Percentiles rank a stretch among this genome's conserved stretches.
Conservation (phyloP, 108 stramenopile species). For the Skeletonema tropicum region DNA sequence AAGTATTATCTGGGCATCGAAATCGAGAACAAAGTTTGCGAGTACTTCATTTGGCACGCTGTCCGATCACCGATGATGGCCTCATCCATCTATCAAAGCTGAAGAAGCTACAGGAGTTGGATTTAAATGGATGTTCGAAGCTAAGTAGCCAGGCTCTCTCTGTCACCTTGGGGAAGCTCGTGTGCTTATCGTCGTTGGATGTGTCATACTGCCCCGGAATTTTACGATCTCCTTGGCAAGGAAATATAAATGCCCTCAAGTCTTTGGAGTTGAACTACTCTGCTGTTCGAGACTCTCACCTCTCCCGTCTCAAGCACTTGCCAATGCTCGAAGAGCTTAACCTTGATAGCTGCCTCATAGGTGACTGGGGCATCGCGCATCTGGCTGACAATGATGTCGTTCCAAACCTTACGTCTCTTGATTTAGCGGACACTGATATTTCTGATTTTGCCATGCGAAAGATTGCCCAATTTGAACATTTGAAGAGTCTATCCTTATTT, state of each 20-base stretch:
- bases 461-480: constrained; percentile 72
- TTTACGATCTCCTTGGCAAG: constrained; percentile 84
- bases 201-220: constrained; percentile 73
- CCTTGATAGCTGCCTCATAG: constrained; percentile 77
- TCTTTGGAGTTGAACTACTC: constrained; percentile 77
- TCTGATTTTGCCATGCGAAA: constrained; percentile 76
- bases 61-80: constrained; percentile 68
- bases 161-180: constrained; percentile 51
- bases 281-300: constrained; percentile 71
- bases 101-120: constrained; percentile 58
- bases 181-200: constrained; percentile 49
- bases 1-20: constrained; percentile 58
- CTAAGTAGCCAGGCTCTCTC: constrained; percentile 70
- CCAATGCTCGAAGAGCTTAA: constrained; percentile 79
- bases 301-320: constrained; percentile 57
- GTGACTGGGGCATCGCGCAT: constrained; percentile 76
- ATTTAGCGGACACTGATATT: constrained; percentile 84
- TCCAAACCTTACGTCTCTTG: constrained; percentile 75
- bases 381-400: constrained; percentile 76
- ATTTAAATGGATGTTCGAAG: constrained; percentile 78
- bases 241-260: constrained; percentile 71
- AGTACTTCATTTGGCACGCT: constrained; percentile 72
- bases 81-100: constrained; percentile 54
- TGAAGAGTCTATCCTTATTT: constrained; percentile 77
- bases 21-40: constrained; percentile 50